Base-by-base conservation (phyloP, 2,329 filamentous ascomycete species). In the Arthrobotrys megalospora region DNA sequence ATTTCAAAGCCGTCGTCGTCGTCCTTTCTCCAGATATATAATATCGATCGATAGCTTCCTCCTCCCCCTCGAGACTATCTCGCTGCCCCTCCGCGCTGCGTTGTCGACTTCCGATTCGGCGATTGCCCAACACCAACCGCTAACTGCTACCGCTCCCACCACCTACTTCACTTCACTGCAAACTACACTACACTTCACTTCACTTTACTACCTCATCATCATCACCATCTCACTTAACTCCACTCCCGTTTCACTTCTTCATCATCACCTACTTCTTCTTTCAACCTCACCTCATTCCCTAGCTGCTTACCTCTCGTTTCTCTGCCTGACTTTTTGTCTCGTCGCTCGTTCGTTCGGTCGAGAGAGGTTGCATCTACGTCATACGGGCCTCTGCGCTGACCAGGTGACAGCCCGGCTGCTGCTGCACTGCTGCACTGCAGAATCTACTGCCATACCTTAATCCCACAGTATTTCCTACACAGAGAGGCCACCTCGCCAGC, bases 51-150 rank as follows among this genome's bases (percentile, higher is more conserved):
- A 47, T 47, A 47, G 16, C 50, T 48, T 24, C 34, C 48, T 36
- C 50, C 19, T 28, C 34, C 48, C 48, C 11, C 48, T 52, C 48
- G 48, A 32, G 58, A 28, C 58, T 47, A 45, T 47, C 28, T 21
- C 16, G 24, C 47, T 64, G 60, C 60, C 60, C 60, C 60, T 47
- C 60, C 63, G 63, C 24, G 43, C 58, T 70, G 73, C 50, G 73
- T 77, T 77, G 73, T 77, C 73, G 73, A 62, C 73, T 70, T 77
- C 73, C 73, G 73, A 77, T 77, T 77, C 73, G 73, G 73, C 73
- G 50, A 60, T 53, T 55, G 58, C 10, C 43, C 55, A 64, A 64
- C 66, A 34, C 62, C 19, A 38, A 38, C 58, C 62, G 16, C 45
- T n/a, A 24, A 34, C 45, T 21, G 11, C 7, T 38, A 7, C 28